Conservation (phyloP, 306 rosid species). For the Echinosophora koreensis region DNA sequence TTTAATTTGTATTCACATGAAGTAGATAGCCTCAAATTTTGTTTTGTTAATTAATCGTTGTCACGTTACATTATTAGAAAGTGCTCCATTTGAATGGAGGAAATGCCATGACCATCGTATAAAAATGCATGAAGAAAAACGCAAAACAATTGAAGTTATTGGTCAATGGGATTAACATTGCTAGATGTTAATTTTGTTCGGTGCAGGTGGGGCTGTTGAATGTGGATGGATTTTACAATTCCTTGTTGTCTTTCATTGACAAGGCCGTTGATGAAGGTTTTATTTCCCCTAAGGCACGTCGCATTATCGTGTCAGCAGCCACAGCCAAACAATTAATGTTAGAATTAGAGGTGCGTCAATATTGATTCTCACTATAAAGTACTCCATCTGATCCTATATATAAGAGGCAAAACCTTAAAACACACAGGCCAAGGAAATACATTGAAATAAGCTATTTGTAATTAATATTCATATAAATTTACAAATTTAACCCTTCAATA, state of each 20-base stretch:
- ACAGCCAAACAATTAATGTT: constrained; percentile 70
- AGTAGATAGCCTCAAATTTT: constrained; percentile 46
- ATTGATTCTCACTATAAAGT: not conserved
- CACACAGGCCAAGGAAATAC: no score
- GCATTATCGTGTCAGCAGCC: constrained; percentile 81
- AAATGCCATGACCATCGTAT: constrained; percentile 5
- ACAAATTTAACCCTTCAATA: no score
- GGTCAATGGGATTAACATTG: constrained; percentile 45
- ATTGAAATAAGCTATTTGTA: no score
- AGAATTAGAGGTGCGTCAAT: constrained; percentile 62
- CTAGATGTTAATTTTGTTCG: not conserved
- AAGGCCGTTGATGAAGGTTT: constrained; percentile 90
- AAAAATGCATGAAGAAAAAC: constrained; percentile 5
- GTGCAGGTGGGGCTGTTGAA: constrained; percentile 81
- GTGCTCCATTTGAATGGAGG: constrained; percentile 60
- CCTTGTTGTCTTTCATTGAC: constrained; percentile 71
- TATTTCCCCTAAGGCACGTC: constrained; percentile 78
- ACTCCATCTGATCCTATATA: no score
- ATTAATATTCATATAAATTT: no score
- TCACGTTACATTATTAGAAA: constrained; percentile 50
- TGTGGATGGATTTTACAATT: constrained; percentile 81
- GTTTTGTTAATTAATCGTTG: constrained; percentile 25
- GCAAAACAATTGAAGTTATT: constrained; percentile 30
- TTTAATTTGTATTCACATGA: constrained; percentile 62
- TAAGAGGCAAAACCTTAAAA: no score